Percentiles rank a stretch among this genome's conserved stretches.
Evolutionary conservation across 345 rosid species (phyloP).

Genomic region (Chamaenerion angustifolium): DNA sequence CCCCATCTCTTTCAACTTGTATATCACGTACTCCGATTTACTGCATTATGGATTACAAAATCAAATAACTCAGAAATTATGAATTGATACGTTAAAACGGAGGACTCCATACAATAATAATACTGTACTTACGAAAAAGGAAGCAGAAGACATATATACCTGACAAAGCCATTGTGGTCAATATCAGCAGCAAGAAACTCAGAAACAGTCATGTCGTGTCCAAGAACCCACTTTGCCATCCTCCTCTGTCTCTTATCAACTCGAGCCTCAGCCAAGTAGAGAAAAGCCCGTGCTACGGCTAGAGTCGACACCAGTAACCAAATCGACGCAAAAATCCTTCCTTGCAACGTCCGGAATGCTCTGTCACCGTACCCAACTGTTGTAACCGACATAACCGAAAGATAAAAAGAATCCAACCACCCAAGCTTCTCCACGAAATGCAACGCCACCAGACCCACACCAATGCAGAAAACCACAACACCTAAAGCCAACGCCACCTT

Average conservation of each 20-base stretch:
- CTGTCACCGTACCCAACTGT: slow-evolving; percentile 54
- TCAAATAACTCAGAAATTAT: too few species aligned
- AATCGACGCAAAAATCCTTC: slow-evolving; percentile 35
- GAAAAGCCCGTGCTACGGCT: slow-evolving; percentile 40
- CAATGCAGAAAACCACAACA: slow-evolving; percentile 26
- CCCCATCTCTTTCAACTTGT: slow-evolving; percentile 13
- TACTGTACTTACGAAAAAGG: too few species aligned
- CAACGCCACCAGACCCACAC: slow-evolving; percentile 22
- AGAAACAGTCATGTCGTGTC: slow-evolving; percentile 24
- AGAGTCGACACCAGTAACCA: slow-evolving; percentile 38
- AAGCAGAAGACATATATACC: slow-evolving; percentile 7
- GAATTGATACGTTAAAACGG: slow-evolving; percentile 35
- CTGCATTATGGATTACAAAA: slow-evolving; percentile 27
- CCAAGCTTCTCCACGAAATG: slow-evolving; percentile 21
- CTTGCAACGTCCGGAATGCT: slow-evolving; percentile 26
- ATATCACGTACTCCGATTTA: slow-evolving; percentile 55
- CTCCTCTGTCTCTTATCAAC: slow-evolving; percentile 32
- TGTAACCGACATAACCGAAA: slow-evolving; percentile 45
- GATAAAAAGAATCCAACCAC: slow-evolving; percentile 36
- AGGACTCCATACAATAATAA: slow-evolving; percentile 5
- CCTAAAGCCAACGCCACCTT: slow-evolving; percentile 37
- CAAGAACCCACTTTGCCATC: slow-evolving; percentile 28
- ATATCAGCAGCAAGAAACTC: slow-evolving; percentile 32
- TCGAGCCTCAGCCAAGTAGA: slow-evolving; percentile 33
- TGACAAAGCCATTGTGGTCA: slow-evolving; percentile 22